Conservation (phyloP, 129 eudicot genomes). For the Mikania micrantha region DNA sequence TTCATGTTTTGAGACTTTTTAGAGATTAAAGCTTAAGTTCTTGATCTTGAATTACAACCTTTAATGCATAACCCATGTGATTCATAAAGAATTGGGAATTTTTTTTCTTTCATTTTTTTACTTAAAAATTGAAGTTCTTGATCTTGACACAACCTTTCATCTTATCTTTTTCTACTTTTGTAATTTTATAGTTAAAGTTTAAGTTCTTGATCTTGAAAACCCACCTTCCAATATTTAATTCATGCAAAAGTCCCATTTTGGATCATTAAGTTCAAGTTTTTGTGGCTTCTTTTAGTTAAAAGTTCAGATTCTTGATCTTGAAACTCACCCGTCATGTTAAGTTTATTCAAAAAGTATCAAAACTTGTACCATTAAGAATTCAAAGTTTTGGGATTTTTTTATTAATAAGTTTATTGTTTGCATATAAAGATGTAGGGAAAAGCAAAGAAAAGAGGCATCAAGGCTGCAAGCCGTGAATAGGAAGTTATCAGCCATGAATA, state of each 20-base stretch:
- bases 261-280: background rate
- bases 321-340: background rate
- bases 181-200: background rate
- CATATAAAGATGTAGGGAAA: conserved; percentile 58
- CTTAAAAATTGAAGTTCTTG: background rate
- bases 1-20: background rate
- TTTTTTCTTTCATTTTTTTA: background rate
- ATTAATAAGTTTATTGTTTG: conserved; percentile 12
- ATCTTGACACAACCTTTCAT: conserved; percentile 7
- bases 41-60: conserved; percentile 8
- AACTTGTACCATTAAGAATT: background rate
- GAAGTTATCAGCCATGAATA: conserved; percentile 71
- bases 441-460: conserved; percentile 78
- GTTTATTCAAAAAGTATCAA: background rate
- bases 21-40: background rate
- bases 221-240: conserved; percentile 2
- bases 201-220: conserved; percentile 5
- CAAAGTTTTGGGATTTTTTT: too few relatives aligned
- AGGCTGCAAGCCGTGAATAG: conserved; percentile 75
- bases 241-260: background rate
- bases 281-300: background rate
- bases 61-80: background rate
- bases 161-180: background rate
- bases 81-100: background rate
- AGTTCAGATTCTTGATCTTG: conserved; percentile 1